phyloP scores from a whole-genome alignment of 805 yeast genomes.

The Tetrapisispora nanseiensis region DNA sequence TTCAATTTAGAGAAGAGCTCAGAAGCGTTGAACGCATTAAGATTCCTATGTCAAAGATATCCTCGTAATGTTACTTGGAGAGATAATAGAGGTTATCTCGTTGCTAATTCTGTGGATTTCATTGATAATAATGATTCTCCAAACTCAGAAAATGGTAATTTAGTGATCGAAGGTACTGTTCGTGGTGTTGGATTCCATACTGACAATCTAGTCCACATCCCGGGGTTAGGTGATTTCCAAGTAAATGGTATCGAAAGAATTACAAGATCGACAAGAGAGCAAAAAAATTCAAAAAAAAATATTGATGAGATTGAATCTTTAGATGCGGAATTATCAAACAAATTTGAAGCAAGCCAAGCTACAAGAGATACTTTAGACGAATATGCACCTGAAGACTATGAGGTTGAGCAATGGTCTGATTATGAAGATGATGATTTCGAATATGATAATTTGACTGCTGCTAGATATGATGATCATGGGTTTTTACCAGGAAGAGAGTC shows the following conservation, averaged over 20 bases:
- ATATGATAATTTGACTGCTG: slow-evolving; percentile 24
- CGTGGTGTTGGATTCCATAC: slow-evolving; percentile 80
- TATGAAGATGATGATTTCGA: slow-evolving; percentile 27
- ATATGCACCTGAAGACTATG: slow-evolving; percentile 45
- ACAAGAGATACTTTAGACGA: slow-evolving; percentile 52
- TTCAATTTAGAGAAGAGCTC: slow-evolving; percentile 56
- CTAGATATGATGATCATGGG: slow-evolving; percentile 34
- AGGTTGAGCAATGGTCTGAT: slow-evolving; percentile 36
- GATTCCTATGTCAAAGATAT: slow-evolving; percentile 73
- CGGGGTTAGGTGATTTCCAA: slow-evolving; percentile 85
- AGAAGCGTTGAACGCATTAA: slow-evolving; percentile 63
- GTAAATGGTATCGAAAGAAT: slow-evolving; percentile 55
- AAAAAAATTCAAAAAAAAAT: slow-evolving; percentile 5
- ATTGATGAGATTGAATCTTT: slow-evolving; percentile 12
- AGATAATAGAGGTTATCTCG: slow-evolving; percentile 79
- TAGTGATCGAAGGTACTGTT: slow-evolving; percentile 71
- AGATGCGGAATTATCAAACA: slow-evolving; percentile 12
- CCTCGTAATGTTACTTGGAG: slow-evolving; percentile 88
- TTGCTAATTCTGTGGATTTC: slow-evolving; percentile 53
- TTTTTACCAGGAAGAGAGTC: slow-evolving; percentile 30
- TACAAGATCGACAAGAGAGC: slow-evolving; percentile 23
- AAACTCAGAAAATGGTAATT: slow-evolving; percentile 24
- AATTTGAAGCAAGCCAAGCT: slow-evolving; percentile 29
- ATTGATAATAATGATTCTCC: slow-evolving; percentile 12
- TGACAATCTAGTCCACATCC: slow-evolving; percentile 72